Evolutionary conservation across 2,329 filamentous ascomycete species (phyloP).

Genomic region (Ambrosiella cleistominuta): DNA sequence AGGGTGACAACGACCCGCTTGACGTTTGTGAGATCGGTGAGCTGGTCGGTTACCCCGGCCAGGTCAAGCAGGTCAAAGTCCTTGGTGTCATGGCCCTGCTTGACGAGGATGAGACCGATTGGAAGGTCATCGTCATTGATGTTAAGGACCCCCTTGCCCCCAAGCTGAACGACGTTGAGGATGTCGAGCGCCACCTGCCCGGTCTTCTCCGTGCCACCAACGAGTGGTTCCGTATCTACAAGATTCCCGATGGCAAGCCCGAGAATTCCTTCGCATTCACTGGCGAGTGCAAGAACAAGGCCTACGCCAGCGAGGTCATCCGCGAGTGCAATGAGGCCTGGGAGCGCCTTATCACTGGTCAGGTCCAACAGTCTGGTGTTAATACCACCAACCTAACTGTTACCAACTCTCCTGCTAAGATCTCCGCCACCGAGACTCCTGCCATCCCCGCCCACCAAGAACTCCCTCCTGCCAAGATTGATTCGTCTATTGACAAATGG

Average conservation of each 20-base stretch:
- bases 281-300: slow-evolving; percentile 99
- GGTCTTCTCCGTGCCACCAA: slow-evolving; percentile 95
- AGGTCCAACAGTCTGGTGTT: slow-evolving; percentile 60
- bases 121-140: slow-evolving; percentile 99
- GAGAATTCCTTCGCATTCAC: slow-evolving; percentile 99
- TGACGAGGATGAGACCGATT: slow-evolving; percentile 99
- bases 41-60: slow-evolving; percentile 85
- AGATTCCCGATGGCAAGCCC: slow-evolving; percentile 99
- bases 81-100: slow-evolving; percentile 98
- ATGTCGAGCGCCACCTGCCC: slow-evolving; percentile 94
- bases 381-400: slow-evolving; percentile 69
- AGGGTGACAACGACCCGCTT: slow-evolving; percentile 97
- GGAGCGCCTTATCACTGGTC: slow-evolving; percentile 89
- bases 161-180: slow-evolving; percentile 97
- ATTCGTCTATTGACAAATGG: slow-evolving; percentile 98
- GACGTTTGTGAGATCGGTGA: slow-evolving; percentile 99
- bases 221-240: slow-evolving; percentile 99
- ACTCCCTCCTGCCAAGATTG: slow-evolving; percentile 70
- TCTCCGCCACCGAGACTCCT: slow-evolving; percentile 51
- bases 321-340: slow-evolving; percentile 93
- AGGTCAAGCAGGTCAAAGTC: slow-evolving; percentile 99
- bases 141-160: slow-evolving; percentile 89
- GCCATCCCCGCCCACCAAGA: slow-evolving; percentile 68
- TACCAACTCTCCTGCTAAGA: slow-evolving; percentile 52
- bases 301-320: slow-evolving; percentile 88